Percentiles rank a stretch among this genome's conserved stretches.
These are phyloP conservation scores for Aurinia saxatilis DNA, from an alignment of 345 rosid genomes.

Conservation along the genomic window DNA sequence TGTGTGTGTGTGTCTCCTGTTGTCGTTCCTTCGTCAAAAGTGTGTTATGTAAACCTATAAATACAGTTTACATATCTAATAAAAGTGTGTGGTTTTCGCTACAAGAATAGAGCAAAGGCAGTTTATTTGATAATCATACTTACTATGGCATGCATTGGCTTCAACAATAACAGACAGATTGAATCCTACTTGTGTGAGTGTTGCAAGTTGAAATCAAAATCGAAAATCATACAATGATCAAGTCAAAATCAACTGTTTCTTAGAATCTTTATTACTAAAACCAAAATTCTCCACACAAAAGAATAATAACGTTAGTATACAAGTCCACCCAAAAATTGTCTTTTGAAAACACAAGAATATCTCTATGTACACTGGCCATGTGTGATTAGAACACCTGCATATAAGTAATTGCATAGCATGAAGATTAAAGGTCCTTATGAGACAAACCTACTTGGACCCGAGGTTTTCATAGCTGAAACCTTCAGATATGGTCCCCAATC, in stretches of 20 bases:
- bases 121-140: no score
- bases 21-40: no score
- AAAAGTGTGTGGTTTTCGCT: no score
- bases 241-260: neutral
- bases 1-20: no score
- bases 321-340: neutral
- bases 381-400: no score
- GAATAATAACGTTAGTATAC: neutral
- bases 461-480: conserved; percentile 62
- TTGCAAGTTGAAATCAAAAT: no score
- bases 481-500: conserved; percentile 68
- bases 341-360: neutral
- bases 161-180: neutral
- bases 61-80: no score
- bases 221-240: neutral
- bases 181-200: no score
- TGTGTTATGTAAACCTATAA: no score
- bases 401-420: conserved; percentile 3
- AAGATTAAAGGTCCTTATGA: neutral
- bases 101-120: no score
- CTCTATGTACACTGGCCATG: conserved; percentile 12
- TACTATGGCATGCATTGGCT: neutral
- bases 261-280: neutral
- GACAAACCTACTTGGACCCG: conserved; percentile 41
- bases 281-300: conserved; percentile 2